phyloP scores from a whole-genome alignment of 2,329 filamentous ascomycete species.

The Trichoderma atrobrunneum region DNA sequence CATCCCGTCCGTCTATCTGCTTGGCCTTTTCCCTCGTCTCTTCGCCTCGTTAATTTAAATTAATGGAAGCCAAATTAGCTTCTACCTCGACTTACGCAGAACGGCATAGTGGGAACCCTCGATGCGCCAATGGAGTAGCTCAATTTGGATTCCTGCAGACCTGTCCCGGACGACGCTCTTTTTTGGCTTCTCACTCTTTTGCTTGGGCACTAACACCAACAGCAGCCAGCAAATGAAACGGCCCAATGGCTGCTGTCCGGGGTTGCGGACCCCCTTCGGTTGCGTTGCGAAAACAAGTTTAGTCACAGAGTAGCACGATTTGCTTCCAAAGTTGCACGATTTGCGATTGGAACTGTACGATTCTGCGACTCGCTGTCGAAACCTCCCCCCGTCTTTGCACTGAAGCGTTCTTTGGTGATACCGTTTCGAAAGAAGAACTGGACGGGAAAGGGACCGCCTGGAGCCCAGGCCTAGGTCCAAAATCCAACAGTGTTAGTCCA shows the following conservation, averaged over 20 bases:
- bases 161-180: conserved; percentile 1
- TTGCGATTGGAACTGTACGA: neutral
- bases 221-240: conserved; percentile 6
- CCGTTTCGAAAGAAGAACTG: neutral
- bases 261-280: conserved; percentile 9
- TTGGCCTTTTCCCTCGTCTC: neutral
- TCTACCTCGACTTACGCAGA: neutral
- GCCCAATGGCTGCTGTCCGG: conserved; percentile 8
- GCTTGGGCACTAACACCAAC: neutral
- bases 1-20: neutral
- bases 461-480: neutral
- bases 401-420: neutral
- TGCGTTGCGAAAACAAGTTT: conserved; percentile 5
- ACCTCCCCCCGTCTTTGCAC: neutral
- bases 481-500: neutral
- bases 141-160: conserved; percentile 7
- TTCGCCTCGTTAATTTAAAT: neutral
- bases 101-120: neutral
- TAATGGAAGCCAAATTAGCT: neutral
- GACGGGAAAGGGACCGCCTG: neutral
- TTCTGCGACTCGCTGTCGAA: neutral
- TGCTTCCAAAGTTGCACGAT: conserved; percentile 1
- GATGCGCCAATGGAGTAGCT: neutral
- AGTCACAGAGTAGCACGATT: conserved; percentile 12
- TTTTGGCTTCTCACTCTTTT: neutral